Evolutionary conservation across 306 rosid species (phyloP).

Genomic region (Pueraria montana): DNA sequence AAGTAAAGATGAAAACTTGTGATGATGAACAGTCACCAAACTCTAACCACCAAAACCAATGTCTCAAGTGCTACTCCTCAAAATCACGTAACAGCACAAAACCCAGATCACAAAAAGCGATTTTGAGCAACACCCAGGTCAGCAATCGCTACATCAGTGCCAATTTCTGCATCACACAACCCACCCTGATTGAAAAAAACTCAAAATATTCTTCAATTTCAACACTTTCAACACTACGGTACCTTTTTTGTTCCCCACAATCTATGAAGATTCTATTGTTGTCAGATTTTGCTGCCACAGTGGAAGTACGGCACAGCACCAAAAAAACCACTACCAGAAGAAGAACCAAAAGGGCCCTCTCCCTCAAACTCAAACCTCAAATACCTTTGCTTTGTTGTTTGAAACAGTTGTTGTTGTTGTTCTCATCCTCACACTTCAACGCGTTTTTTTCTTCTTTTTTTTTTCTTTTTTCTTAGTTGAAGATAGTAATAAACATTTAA

Average conservation of each 20-base stretch:
- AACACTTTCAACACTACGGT: not conserved
- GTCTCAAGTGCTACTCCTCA: not conserved
- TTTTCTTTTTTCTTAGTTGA: conserved; percentile 6
- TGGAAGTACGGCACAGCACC: conserved; percentile 7
- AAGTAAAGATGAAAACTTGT: conserved; percentile 22
- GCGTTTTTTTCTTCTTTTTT: not conserved
- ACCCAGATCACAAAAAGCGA: conserved; percentile 14
- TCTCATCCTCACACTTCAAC: conserved; percentile 13
- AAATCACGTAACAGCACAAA: too few relatives aligned
- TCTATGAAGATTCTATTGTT: conserved; percentile 20
- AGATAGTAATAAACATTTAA: conserved; percentile 31
- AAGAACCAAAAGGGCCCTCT: not conserved
- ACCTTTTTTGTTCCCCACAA: not conserved
- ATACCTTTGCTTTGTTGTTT: conserved; percentile 11
- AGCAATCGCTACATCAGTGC: not conserved
- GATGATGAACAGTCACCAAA: conserved; percentile 43
- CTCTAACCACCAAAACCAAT: conserved; percentile 21
- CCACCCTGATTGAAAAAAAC: not conserved
- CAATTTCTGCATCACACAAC: not conserved
- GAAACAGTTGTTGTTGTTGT: not conserved
- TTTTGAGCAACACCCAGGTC: not conserved
- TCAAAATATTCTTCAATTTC: not conserved
- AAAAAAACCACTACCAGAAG: not conserved
- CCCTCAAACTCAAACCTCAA: conserved; percentile 31
- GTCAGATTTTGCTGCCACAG: conserved; percentile 8